Conservation (phyloP, 2,329 filamentous ascomycete genomes). For the Alternaria sp. region DNA sequence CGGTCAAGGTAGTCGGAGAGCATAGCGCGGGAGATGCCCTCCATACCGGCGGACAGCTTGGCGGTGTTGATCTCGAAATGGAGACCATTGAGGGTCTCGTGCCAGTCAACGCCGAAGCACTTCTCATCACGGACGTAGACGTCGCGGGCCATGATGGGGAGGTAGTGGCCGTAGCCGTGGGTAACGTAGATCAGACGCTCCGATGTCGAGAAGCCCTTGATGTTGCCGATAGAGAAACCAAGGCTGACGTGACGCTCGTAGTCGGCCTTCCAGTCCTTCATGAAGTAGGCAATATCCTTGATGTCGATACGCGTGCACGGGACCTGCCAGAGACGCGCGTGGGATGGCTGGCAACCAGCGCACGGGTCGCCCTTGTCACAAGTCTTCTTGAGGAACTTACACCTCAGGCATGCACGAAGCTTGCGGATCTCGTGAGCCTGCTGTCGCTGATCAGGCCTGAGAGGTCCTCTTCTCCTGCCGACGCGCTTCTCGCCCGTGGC, state of each 20-base stretch:
- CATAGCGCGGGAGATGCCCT: slow-evolving; percentile 80
- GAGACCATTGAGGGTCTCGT: slow-evolving; percentile 78
- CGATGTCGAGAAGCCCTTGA: slow-evolving; percentile 77
- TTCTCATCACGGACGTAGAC: slow-evolving; percentile 91
- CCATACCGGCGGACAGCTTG: slow-evolving; percentile 85
- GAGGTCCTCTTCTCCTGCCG: slow-evolving; percentile 84
- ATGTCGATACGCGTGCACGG: slow-evolving; percentile 98
- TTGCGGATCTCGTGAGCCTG: slow-evolving; percentile 97
- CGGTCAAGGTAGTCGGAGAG: slow-evolving; percentile 93
- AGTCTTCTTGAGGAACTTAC: slow-evolving; percentile 99
- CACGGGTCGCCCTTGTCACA: slow-evolving; percentile 98
- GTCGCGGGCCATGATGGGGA: slow-evolving; percentile 92
- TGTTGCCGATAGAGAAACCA: slow-evolving; percentile 90
- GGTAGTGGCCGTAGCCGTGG: slow-evolving; percentile 90
- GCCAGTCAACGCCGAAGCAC: slow-evolving; percentile 93
- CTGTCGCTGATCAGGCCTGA: slow-evolving; percentile 91
- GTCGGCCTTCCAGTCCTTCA: slow-evolving; percentile 99
- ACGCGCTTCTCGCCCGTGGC: slow-evolving; percentile 84
- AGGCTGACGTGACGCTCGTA: slow-evolving; percentile 88
- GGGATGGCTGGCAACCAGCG: slow-evolving; percentile 91
- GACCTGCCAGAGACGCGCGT: slow-evolving; percentile 95
- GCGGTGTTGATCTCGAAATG: slow-evolving; percentile 88
- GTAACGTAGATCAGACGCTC: slow-evolving; percentile 85
- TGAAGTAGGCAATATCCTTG: slow-evolving; percentile 97
- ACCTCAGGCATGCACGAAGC: slow-evolving; percentile 88